phyloP scores from a whole-genome alignment of 2,329 filamentous ascomycete genomes.

The Exophiala calicioides region DNA sequence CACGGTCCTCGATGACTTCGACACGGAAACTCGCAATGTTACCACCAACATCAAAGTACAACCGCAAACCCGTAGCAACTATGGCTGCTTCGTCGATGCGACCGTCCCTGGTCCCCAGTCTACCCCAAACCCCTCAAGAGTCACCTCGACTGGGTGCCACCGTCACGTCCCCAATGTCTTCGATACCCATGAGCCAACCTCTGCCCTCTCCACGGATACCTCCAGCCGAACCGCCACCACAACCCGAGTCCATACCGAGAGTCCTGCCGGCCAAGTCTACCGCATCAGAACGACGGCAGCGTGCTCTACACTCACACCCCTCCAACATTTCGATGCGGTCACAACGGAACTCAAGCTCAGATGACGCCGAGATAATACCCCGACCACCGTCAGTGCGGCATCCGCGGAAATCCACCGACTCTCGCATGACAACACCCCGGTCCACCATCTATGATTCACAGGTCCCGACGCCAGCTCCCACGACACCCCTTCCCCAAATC shows the following conservation, averaged over 20 bases:
- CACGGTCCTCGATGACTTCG: slow-evolving; percentile 26
- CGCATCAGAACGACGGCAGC: slow-evolving; percentile 27
- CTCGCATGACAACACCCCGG: slow-evolving; percentile 21
- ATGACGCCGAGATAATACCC: slow-evolving; percentile 21
- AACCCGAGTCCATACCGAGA: slow-evolving; percentile 14
- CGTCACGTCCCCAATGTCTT: not conserved
- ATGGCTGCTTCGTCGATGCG: slow-evolving; percentile 11
- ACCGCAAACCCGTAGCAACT: slow-evolving; percentile 26
- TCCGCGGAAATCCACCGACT: slow-evolving; percentile 26
- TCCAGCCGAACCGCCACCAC: slow-evolving; percentile 15
- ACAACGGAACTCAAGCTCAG: slow-evolving; percentile 20
- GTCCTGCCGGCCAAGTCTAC: slow-evolving; percentile 22
- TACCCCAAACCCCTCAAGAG: slow-evolving; percentile 24
- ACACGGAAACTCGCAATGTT: slow-evolving; percentile 16
- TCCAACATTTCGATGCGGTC: slow-evolving; percentile 25
- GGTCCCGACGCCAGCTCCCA: slow-evolving; percentile 26
- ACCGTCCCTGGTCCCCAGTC: slow-evolving; percentile 15
- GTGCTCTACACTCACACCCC: slow-evolving; percentile 30
- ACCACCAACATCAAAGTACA: slow-evolving; percentile 31
- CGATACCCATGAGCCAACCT: slow-evolving; percentile 5
- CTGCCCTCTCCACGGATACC: slow-evolving; percentile 14
- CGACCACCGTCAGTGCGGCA: slow-evolving; percentile 16
- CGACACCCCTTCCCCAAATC: slow-evolving; percentile 26
- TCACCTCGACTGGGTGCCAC: slow-evolving; percentile 21
- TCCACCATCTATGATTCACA: slow-evolving; percentile 26